Conservation (phyloP, 2,329 filamentous ascomycete genomes). For the Sporothrix phasma region DNA sequence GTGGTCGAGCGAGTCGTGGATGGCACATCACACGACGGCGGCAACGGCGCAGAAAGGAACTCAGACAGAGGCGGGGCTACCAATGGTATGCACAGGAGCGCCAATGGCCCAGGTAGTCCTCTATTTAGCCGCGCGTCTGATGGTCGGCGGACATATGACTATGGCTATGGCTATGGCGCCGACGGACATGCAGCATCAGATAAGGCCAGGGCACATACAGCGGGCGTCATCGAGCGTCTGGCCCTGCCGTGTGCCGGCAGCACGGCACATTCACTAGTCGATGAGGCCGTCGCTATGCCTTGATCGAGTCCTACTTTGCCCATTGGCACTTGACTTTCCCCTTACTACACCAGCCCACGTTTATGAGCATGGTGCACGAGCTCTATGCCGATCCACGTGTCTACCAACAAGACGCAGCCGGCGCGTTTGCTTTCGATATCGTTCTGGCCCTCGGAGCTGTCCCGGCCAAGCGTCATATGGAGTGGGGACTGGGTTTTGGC, state of each 20-base stretch:
- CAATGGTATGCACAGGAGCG: neutral
- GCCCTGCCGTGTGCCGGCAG: neutral
- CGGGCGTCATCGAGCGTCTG: neutral
- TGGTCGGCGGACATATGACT: neutral
- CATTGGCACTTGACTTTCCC: constrained; percentile 19
- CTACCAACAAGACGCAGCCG: constrained; percentile 1
- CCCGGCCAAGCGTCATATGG: neutral
- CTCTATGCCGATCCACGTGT: neutral
- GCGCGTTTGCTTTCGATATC: constrained; percentile 8
- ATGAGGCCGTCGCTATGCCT: constrained; percentile 2
- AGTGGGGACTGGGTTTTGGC: neutral
- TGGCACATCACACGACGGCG: neutral
- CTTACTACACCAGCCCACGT: constrained; percentile 17
- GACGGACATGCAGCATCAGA: neutral
- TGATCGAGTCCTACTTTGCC: constrained; percentile 17
- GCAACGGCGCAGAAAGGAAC: neutral
- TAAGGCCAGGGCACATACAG: neutral
- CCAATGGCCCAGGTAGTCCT: neutral
- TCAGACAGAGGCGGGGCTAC: neutral
- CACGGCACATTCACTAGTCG: neutral
- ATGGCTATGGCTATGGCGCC: neutral
- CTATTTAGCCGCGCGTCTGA: neutral
- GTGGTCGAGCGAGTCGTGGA: constrained; percentile 3
- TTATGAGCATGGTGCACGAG: constrained; percentile 13
- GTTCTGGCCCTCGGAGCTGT: constrained; percentile 1